These are phyloP conservation scores for Neolentinus lepideus DNA, from an alignment of 1,284 basidiomycete genomes.

Conservation along the genomic window DNA sequence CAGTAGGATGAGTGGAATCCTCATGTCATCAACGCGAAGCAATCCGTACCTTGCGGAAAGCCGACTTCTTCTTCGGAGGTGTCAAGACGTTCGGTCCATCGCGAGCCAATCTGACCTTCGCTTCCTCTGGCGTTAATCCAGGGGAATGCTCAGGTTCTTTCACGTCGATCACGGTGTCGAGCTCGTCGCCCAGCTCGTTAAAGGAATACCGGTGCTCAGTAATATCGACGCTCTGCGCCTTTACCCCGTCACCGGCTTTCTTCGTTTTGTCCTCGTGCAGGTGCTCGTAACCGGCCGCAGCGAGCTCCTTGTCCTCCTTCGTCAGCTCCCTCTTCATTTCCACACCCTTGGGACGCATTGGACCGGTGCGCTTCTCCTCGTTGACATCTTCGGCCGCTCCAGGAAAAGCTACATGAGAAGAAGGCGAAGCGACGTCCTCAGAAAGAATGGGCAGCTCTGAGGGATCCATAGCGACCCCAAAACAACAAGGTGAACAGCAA, in stretches of 20 bases:
- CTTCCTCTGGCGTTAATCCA: conserved; percentile 49
- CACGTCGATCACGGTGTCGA: conserved; percentile 44
- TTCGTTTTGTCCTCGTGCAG: conserved; percentile 38
- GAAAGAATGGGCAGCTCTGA: not conserved
- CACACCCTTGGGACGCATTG: conserved; percentile 38
- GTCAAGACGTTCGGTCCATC: conserved; percentile 58
- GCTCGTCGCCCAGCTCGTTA: conserved; percentile 28
- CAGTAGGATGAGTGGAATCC: conserved; percentile 6
- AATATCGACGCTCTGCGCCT: conserved; percentile 41
- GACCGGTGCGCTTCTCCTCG: conserved; percentile 33
- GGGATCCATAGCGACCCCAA: not conserved
- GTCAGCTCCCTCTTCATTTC: conserved; percentile 58
- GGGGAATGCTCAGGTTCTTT: conserved; percentile 42
- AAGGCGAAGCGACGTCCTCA: not conserved
- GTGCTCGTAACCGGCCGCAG: conserved; percentile 62
- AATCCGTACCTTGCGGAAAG: conserved; percentile 46
- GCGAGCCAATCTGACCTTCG: conserved; percentile 40
- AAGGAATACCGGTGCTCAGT: conserved; percentile 45
- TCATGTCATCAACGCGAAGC: conserved; percentile 4
- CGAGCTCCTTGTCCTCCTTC: conserved; percentile 59
- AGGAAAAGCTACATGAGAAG: conserved; percentile 1
- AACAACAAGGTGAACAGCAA: not conserved
- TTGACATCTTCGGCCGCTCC: conserved; percentile 21
- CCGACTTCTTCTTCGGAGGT: conserved; percentile 62
- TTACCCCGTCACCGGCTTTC: conserved; percentile 20